A percentile compares a stretch with the other conserved stretches of the same genome.
Evolutionary conservation across 148 eudicot species (phyloP).

Genomic region (Nepenthes gracilis): DNA sequence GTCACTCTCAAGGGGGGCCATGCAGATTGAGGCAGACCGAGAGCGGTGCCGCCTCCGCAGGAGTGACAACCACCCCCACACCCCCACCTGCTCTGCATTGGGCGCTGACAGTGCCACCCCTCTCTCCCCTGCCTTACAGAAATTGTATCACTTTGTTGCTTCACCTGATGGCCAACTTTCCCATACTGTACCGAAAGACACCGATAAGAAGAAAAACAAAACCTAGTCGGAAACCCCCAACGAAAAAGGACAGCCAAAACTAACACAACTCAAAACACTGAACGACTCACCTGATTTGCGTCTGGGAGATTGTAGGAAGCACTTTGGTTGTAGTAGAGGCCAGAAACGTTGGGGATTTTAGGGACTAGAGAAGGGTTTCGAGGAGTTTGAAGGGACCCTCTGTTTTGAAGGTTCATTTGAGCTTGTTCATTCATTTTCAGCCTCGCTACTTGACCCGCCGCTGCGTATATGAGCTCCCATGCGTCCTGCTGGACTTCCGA

Average conservation of each 20-base stretch:
- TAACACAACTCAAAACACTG: neutral
- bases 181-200: constrained; percentile 2
- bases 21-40: constrained; percentile 28
- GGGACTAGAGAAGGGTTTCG: constrained; percentile 2
- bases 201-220: too few relatives aligned
- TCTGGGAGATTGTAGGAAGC: constrained; percentile 7
- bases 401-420: constrained; percentile 11
- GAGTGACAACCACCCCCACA: constrained; percentile 1
- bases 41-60: constrained; percentile 1
- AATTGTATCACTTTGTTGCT: constrained; percentile 10
- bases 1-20: constrained; percentile 24
- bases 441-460: constrained; percentile 47
- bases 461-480: constrained; percentile 39
- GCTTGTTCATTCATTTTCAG: constrained; percentile 30
- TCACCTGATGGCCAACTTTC: constrained; percentile 8
- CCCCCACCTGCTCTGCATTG: neutral
- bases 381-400: constrained; percentile 6
- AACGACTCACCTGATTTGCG: constrained; percentile 3
- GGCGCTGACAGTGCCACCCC: constrained; percentile 10
- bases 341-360: neutral
- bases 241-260: neutral
- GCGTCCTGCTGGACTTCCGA: constrained; percentile 27
- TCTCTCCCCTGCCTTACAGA: constrained; percentile 17
- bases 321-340: constrained; percentile 6
- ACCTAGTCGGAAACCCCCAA: neutral